Evolutionary conservation across 768 basidiomycete species (phyloP).

Genomic region (Suillus cothurnatus): DNA sequence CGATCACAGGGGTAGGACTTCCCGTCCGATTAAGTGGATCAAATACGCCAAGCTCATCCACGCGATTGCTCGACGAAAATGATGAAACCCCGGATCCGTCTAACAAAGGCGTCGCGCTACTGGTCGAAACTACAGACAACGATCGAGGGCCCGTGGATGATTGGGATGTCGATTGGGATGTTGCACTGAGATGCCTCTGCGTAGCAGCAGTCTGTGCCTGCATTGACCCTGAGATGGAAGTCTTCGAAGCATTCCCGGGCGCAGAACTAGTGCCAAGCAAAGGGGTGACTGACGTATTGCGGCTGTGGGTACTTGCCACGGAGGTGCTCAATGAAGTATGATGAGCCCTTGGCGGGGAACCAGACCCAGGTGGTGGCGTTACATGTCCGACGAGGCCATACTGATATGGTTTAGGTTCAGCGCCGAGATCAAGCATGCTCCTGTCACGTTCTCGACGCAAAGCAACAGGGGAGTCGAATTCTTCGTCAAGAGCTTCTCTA

Average conservation of each 20-base stretch:
- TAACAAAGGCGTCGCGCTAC: conserved; percentile 5
- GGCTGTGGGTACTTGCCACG: conserved; percentile 20
- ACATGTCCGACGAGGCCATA: conserved; percentile 62
- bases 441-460: conserved; percentile 23
- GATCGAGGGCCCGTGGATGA: conserved; percentile 19
- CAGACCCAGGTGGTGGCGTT: conserved; percentile 29
- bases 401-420: conserved; percentile 58
- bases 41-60: conserved; percentile 20
- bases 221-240: conserved; percentile 47
- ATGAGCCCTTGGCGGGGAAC: conserved; percentile 28
- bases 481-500: conserved; percentile 36
- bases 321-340: conserved; percentile 12
- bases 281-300: conserved; percentile 27
- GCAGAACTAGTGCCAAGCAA: conserved; percentile 21
- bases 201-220: conserved; percentile 28
- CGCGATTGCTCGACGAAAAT: conserved; percentile 15
- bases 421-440: conserved; percentile 31
- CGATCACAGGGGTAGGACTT: conserved; percentile 21
- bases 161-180: conserved; percentile 1
- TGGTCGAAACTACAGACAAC: conserved; percentile 23
- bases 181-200: conserved; percentile 12
- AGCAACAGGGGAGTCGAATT: conserved; percentile 20
- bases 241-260: conserved; percentile 33
- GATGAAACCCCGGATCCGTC: neutral
- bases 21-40: conserved; percentile 23